Base-by-base conservation (phyloP, 345 rosid genomes). In the Draba incana region DNA sequence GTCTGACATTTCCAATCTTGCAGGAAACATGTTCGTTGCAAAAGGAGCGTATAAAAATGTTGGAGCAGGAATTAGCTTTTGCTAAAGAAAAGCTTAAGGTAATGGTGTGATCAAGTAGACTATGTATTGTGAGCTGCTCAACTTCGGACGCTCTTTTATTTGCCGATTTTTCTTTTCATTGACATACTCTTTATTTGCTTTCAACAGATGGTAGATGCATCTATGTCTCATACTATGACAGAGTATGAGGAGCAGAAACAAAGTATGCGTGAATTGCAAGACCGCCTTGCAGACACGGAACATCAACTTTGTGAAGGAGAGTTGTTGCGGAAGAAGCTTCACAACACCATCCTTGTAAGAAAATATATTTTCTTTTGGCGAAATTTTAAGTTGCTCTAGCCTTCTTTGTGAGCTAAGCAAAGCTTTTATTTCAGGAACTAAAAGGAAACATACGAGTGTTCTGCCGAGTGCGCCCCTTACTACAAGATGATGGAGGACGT, bases 361-460 rank as follows among this genome's bases (percentile, higher is more conserved):
- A 44, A 37, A 24, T 6, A 4, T n/a, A 9, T 5, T 20, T n/a
- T n/a, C n/a, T 28, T 30, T 10, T 52, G 8, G 53, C 42, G 25
- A 25, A 37, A 53, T 45, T 62, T 33, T 24, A 12, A 24, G 7
- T 16, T 23, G 6, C 4, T 6, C 0, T 15, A 1, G 33, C 4
- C 24, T 70, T 55, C 27, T 30, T 6, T 64, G 20, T 30, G 15
- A 31, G 13, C 63, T 58, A 45, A 69, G 30, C 41, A 43, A 55
- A 49, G 8, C 5, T 55, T 57, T 28, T 49, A 27, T 33, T 60
- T 23, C 72, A 93, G 98, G 98, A 93, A 83, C 72, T 93, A 6
- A 93, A 93, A 84, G 98, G 98, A n/a, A 93, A 93, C 51, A 94
- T 94, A 47, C 86, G 99, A 5, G 99, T 94, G 0, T 94, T 94